Conservation (phyloP, 371 early-diverging fungal species). For the Apophysomyces variabilis region DNA sequence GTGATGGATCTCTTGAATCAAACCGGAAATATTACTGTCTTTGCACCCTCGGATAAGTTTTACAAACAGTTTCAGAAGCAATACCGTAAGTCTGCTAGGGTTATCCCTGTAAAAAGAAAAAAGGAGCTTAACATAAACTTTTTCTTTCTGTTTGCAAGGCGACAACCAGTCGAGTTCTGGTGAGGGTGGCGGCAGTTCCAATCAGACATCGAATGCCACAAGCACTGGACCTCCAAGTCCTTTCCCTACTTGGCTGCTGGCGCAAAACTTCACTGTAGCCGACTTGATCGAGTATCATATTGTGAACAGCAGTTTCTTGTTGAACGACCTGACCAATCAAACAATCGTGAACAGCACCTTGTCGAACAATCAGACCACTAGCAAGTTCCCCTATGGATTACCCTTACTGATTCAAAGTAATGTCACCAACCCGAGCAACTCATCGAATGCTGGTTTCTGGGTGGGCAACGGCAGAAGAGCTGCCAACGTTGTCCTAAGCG, state of each 20-base stretch:
- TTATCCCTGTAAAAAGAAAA: not conserved
- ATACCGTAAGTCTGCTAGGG: not conserved
- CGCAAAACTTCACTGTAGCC: conserved; percentile 19
- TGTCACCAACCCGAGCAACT: conserved; percentile 17
- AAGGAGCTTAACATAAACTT: too few species aligned
- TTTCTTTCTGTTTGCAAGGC: not conserved
- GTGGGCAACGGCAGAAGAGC: conserved; percentile 37
- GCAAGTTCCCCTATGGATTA: conserved; percentile 23
- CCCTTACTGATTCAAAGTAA: conserved; percentile 36
- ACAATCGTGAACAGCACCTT: conserved; percentile 28
- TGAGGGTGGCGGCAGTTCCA: not conserved
- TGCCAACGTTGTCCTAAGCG: conserved; percentile 27
- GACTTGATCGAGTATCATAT: conserved; percentile 45
- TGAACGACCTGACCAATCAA: conserved; percentile 21
- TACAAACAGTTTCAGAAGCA: conserved; percentile 6
- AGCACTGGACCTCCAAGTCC: conserved; percentile 17
- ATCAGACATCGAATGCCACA: conserved; percentile 11
- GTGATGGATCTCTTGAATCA: conserved; percentile 31
- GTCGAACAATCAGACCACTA: conserved; percentile 32
- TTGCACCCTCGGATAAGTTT: conserved; percentile 34
- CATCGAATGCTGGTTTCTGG: conserved; percentile 7
- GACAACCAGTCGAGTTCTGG: not conserved
- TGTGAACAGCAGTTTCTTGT: conserved; percentile 27
- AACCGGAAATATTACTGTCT: conserved; percentile 37
- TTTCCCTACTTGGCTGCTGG: not conserved